A percentile compares a stretch with the other conserved stretches of the same genome.
Evolutionary conservation across 1,139 yeast species (phyloP).

Genomic region (Saccharomyces pastorianus): DNA sequence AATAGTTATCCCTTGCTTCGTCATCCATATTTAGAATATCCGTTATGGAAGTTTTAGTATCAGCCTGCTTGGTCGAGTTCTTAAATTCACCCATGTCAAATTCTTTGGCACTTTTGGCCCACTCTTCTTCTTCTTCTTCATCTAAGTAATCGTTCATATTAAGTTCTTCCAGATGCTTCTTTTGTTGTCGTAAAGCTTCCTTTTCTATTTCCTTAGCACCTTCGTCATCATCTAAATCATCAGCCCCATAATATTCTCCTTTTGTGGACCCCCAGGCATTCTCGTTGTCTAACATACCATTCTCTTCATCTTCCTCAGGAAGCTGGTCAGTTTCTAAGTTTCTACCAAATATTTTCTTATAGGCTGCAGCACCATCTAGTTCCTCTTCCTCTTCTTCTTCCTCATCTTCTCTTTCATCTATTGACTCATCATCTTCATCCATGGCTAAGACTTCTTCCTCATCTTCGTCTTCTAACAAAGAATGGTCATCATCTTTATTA

Average conservation of each 20-base stretch:
- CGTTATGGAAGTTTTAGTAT: slow-evolving; percentile 19
- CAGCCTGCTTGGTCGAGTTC: slow-evolving; percentile 35
- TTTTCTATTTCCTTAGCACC: slow-evolving; percentile 72
- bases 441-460: slow-evolving; percentile 46
- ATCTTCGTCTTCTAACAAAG: slow-evolving; percentile 36
- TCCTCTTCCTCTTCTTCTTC: slow-evolving; percentile 44
- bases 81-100: slow-evolving; percentile 35
- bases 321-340: slow-evolving; percentile 33
- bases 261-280: slow-evolving; percentile 76
- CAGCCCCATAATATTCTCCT: slow-evolving; percentile 78
- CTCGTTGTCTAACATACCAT: slow-evolving; percentile 46
- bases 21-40: slow-evolving; percentile 33
- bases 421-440: slow-evolving; percentile 22
- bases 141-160: slow-evolving; percentile 78
- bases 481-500: slow-evolving; percentile 17
- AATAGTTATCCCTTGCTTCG: slow-evolving; percentile 40
- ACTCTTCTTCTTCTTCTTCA: slow-evolving; percentile 70
- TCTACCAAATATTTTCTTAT: slow-evolving; percentile 34
- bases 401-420: slow-evolving; percentile 37
- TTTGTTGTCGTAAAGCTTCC: slow-evolving; percentile 84
- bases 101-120: slow-evolving; percentile 43
- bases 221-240: slow-evolving; percentile 65
- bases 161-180: slow-evolving; percentile 71
- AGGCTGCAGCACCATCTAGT: slow-evolving; percentile 36
- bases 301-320: slow-evolving; percentile 38